A percentile compares a stretch with the other conserved stretches of the same genome.
Evolutionary conservation across 2,329 filamentous ascomycete species (phyloP).

Genomic region (Didymella exigua): DNA sequence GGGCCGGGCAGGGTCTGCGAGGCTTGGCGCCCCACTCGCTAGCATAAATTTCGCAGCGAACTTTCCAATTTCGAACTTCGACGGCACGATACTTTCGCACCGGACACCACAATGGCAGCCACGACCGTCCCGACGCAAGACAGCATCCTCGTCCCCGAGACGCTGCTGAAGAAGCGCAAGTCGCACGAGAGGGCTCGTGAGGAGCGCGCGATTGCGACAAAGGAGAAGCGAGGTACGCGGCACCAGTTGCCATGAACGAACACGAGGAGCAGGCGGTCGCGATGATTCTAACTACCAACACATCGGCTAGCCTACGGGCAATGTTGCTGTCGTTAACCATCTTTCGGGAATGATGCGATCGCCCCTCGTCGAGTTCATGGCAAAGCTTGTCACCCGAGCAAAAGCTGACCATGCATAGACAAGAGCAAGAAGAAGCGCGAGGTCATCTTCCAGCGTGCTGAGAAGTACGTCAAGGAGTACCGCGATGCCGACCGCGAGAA

Average conservation of each 20-base stretch:
- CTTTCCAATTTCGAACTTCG: conserved; percentile 10
- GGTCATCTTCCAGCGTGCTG: conserved; percentile 99
- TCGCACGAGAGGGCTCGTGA: conserved; percentile 98
- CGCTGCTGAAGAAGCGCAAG: conserved; percentile 99
- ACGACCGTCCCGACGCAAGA: conserved; percentile 93
- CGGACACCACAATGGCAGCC: conserved; percentile 35
- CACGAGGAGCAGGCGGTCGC: conserved; percentile 38
- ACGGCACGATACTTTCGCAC: conserved; percentile 20
- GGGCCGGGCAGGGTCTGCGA: background rate
- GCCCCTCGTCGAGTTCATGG: conserved; percentile 33
- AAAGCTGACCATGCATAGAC: conserved; percentile 59
- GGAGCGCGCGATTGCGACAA: conserved; percentile 76
- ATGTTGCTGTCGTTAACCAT: conserved; percentile 99
- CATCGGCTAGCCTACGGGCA: conserved; percentile 92
- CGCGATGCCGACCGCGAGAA: conserved; percentile 98
- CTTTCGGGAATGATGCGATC: conserved; percentile 92
- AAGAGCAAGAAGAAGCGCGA: conserved; percentile 98
- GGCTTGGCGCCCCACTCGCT: conserved; percentile 15
- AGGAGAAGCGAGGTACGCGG: conserved; percentile 89
- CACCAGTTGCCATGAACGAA: conserved; percentile 19
- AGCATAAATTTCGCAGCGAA: conserved; percentile 10
- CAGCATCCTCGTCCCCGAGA: conserved; percentile 97
- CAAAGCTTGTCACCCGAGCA: conserved; percentile 10
- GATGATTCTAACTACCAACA: conserved; percentile 88
- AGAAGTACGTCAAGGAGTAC: conserved; percentile 99